phyloP scores from a whole-genome alignment of 805 yeast genomes.

The Metschnikowia chrysomelidarum region DNA sequence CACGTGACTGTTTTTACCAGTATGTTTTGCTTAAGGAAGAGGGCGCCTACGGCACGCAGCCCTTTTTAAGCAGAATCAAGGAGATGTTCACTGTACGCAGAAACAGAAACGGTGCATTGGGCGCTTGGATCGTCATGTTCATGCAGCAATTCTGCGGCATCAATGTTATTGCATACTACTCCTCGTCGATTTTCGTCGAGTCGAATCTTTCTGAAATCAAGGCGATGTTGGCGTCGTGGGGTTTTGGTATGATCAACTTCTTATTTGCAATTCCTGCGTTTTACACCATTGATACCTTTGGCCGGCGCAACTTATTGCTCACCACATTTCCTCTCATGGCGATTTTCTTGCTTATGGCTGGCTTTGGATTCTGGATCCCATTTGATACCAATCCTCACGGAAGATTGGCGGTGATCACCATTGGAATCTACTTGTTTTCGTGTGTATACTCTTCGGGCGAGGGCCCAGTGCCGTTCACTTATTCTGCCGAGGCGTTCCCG shows the following conservation, averaged over 20 bases:
- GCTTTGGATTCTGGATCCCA: constrained; percentile 71
- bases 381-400: constrained; percentile 42
- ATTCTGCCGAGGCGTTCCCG: constrained; percentile 83
- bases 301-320: constrained; percentile 62
- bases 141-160: constrained; percentile 93
- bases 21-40: constrained; percentile 60
- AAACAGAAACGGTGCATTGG: constrained; percentile 79
- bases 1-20: constrained; percentile 63
- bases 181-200: constrained; percentile 69
- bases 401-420: constrained; percentile 63
- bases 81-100: constrained; percentile 72
- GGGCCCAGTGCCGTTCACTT: constrained; percentile 89
- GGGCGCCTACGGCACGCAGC: constrained; percentile 45
- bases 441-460: constrained; percentile 79
- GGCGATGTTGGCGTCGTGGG: constrained; percentile 79
- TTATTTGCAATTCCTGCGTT: constrained; percentile 82
- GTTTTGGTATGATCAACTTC: constrained; percentile 80
- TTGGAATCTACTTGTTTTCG: constrained; percentile 73
- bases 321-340: constrained; percentile 64
- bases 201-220: constrained; percentile 61
- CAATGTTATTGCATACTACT: constrained; percentile 83
- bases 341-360: constrained; percentile 57
- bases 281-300: constrained; percentile 73
- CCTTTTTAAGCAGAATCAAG: constrained; percentile 45
- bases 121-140: constrained; percentile 79